Evolutionary conservation across 352 stramenopile genomes (phyloP).

Genomic region (Globisporangium heterothallicum): DNA sequence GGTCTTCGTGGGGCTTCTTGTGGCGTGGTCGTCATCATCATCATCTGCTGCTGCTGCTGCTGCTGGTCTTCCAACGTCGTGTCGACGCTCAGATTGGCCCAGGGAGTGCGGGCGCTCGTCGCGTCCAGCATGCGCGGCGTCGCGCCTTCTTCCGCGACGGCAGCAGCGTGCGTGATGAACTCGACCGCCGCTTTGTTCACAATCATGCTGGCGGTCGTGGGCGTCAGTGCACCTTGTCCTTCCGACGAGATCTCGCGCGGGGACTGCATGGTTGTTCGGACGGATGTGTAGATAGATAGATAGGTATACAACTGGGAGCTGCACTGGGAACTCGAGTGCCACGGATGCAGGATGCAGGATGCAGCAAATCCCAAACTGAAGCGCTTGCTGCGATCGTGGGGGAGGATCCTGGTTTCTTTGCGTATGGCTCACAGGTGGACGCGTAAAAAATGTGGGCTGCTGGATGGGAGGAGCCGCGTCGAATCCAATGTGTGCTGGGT

Average conservation of each 20-base stretch:
- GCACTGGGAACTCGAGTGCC: no score
- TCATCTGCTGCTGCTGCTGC: conserved; percentile 17
- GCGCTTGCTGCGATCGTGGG: no score
- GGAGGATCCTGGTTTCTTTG: no score
- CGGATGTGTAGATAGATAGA: not conserved
- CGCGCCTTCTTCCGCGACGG: conserved; percentile 19
- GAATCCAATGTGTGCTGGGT: no score
- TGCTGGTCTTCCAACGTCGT: conserved; percentile 20
- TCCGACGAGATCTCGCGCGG: conserved; percentile 73
- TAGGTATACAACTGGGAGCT: no score
- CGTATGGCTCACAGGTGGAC: no score
- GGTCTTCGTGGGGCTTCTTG: conserved; percentile 1
- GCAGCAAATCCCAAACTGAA: no score
- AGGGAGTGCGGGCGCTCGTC: conserved; percentile 37
- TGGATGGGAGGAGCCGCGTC: no score
- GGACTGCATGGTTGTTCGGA: conserved; percentile 13
- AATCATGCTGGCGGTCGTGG: conserved; percentile 39
- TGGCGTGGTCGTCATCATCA: no score
- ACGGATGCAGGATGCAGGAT: no score
- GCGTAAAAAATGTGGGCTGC: no score
- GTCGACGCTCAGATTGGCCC: conserved; percentile 73
- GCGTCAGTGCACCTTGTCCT: conserved; percentile 57
- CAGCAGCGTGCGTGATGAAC: conserved; percentile 10
- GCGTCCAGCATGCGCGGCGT: conserved; percentile 54
- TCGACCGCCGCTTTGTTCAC: conserved; percentile 38